Evolutionary conservation across 2,329 filamentous ascomycete species (phyloP).

Genomic region (Thelonectria rubi): DNA sequence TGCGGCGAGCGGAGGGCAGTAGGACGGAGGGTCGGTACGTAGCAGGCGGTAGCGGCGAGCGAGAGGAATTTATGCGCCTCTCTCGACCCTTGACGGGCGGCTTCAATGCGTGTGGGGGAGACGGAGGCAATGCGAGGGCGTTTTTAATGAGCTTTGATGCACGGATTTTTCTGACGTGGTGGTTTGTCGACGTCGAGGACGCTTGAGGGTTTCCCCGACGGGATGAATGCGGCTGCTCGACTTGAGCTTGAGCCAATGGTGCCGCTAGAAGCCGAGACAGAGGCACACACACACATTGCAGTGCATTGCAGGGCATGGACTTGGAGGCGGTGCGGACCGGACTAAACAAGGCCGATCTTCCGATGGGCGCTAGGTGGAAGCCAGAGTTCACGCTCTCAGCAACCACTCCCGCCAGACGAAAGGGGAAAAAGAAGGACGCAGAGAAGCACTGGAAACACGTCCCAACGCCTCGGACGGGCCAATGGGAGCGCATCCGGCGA

Average conservation of each 20-base stretch:
- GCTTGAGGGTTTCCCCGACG: constrained; percentile 31
- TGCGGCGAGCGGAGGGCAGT: constrained; percentile 28
- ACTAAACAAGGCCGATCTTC: constrained; percentile 8
- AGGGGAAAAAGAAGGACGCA: constrained; percentile 10
- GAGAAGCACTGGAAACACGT: not conserved
- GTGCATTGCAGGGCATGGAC: not conserved
- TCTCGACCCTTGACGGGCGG: constrained; percentile 13
- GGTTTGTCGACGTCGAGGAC: constrained; percentile 39
- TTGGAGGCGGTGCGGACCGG: constrained; percentile 1
- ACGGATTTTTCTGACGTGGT: constrained; percentile 26
- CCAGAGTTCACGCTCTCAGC: too few relatives aligned
- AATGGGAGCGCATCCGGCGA: constrained; percentile 21
- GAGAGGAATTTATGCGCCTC: constrained; percentile 12
- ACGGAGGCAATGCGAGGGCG: constrained; percentile 4
- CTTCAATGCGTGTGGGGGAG: constrained; percentile 16
- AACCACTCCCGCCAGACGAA: not conserved
- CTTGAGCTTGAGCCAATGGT: constrained; percentile 22
- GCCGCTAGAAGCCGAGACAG: constrained; percentile 32
- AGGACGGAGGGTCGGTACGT: not conserved
- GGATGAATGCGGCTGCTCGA: constrained; percentile 33
- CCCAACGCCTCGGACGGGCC: constrained; percentile 14
- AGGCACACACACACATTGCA: not conserved
- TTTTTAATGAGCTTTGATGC: constrained; percentile 7
- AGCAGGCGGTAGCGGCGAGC: constrained; percentile 21
- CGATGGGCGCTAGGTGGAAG: not conserved